Percentiles rank a stretch among this genome's conserved stretches.
Conservation (phyloP, 495 filamentous ascomycete species). For the Hyaloscypha variabilis region DNA sequence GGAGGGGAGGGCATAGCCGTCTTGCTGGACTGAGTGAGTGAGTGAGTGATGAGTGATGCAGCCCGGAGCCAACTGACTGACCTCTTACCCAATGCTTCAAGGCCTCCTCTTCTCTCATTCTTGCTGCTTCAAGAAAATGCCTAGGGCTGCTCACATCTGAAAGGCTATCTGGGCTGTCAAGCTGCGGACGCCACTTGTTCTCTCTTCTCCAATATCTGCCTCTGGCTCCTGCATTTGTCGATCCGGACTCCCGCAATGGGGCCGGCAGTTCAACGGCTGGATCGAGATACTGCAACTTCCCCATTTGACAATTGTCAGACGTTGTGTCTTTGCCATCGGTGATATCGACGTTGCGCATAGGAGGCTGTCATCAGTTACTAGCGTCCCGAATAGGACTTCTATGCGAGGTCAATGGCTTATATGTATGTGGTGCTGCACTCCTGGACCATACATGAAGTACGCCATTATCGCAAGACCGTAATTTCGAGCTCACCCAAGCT, state of each 20-base stretch:
- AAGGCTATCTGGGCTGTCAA: not conserved
- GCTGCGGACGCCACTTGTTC: not conserved
- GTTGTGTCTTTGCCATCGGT: not conserved
- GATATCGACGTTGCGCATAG: not conserved
- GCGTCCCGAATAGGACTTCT: not conserved
- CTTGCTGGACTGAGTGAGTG: not conserved
- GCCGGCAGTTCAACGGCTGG: not conserved
- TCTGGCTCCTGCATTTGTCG: not conserved
- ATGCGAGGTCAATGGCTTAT: not conserved
- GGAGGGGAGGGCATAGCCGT: not conserved
- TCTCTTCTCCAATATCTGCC: not conserved
- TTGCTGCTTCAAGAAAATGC: not conserved
- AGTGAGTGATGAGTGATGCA: not conserved
- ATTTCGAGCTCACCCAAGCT: not conserved
- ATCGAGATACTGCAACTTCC: not conserved
- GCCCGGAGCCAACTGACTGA: not conserved
- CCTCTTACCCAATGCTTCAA: too few species aligned
- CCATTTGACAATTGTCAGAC: not conserved
- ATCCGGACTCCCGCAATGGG: not conserved
- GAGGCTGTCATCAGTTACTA: not conserved
- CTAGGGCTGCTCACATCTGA: not conserved
- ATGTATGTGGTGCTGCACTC: not conserved
- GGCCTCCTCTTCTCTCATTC: not conserved
- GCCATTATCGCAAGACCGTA: not conserved
- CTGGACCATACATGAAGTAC: not conserved